Evolutionary conservation across 148 eudicot species (phyloP), one percentile per base, ranked within the genome.

Genomic region (Amaranthus hypochondriacus): DNA sequence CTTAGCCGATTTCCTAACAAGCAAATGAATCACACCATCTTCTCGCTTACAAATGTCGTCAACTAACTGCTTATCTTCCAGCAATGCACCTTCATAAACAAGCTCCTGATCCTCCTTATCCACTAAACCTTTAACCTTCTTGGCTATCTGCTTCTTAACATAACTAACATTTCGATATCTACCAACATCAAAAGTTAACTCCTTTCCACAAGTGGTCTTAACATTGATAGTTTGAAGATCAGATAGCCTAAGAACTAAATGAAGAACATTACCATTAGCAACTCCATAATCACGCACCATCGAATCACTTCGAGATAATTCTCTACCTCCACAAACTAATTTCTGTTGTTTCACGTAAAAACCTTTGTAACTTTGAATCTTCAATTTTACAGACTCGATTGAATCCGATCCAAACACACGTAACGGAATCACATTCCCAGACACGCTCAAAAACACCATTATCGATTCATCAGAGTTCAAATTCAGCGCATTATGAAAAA

Each of bases 1-100:
- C 74, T 91, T 91, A 49, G 89, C 86, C 7, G 92, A 72, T 70
- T 84, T 92, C 73, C 83, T 73, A 61, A 90, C 96, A 78, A 90
- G 63, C 90, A 95, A 85, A 80, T 87, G 97, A 74, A 95, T 85
- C 77, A 88, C 97, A 21, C 90, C 92, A 83, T 88, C 93, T 59
- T 80, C 77, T 8, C 81, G 56, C 78, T 86, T 91, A 49, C 84
- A 88, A 48, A 94, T 82, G 73, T 94, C 93, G 75, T 83, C 80
- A 70, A 94, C 90, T 9, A 83, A 74, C 76, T 81, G 84, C 83
- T 86, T 87, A 86, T 94, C 96, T 79, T 87, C 88, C 48, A 94
- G 83, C 55, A 52, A 67, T 76, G 89, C 83, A 0, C 97, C 98
- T 52, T 94, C 80, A 71, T 80, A 88, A 67, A 86, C 68, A 21